Evolutionary conservation across 768 basidiomycete genomes (phyloP).

Genomic region (Amanita rimosa): DNA sequence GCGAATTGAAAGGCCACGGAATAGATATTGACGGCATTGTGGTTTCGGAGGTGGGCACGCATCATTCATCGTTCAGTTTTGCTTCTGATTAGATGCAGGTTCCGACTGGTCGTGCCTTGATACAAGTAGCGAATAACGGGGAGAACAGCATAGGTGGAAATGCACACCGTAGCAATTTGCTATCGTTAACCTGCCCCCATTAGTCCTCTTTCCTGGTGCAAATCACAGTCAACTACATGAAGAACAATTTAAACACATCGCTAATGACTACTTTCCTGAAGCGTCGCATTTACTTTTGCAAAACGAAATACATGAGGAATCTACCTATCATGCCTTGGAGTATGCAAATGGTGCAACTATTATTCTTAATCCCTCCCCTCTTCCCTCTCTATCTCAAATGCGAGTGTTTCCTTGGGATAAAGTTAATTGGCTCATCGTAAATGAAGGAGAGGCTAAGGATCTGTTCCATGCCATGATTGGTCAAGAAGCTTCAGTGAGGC

Average conservation of each 20-base stretch:
- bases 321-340: constrained; percentile 26
- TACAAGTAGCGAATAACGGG: constrained; percentile 44
- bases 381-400: constrained; percentile 30
- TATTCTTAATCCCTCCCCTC: constrained; percentile 50
- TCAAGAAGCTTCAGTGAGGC: not conserved
- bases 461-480: constrained; percentile 19
- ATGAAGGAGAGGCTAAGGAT: constrained; percentile 35
- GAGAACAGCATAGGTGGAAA: constrained; percentile 53
- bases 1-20: constrained; percentile 26
- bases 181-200: not conserved
- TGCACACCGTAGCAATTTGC: not conserved
- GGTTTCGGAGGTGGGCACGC: constrained; percentile 23
- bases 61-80: not conserved
- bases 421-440: constrained; percentile 46
- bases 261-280: not conserved
- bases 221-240: constrained; percentile 35
- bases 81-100: constrained; percentile 18
- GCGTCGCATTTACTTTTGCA: constrained; percentile 44
- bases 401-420: constrained; percentile 35
- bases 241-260: constrained; percentile 10
- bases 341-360: constrained; percentile 17
- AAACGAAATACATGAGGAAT: constrained; percentile 41
- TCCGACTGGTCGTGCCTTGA: constrained; percentile 47
- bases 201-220: constrained; percentile 49
- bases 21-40: constrained; percentile 28